Percentiles rank a stretch among this genome's conserved stretches.
Evolutionary conservation across 495 filamentous ascomycete genomes (phyloP).

Genomic region (Xylaria venustula): DNA sequence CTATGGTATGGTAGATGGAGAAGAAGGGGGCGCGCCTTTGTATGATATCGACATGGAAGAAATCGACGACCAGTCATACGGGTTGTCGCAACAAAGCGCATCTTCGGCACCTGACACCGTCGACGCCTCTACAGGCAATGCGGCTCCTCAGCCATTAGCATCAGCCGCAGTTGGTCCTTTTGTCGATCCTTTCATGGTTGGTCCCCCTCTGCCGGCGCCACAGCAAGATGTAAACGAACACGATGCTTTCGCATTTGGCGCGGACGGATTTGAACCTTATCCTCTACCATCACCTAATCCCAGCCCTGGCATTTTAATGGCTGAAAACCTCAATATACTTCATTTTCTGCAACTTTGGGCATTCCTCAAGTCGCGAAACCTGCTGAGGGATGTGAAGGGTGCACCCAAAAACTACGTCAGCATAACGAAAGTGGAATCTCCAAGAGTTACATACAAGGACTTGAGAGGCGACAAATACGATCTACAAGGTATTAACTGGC

Average conservation of each 20-base stretch:
- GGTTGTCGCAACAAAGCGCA: slow-evolving; percentile 12
- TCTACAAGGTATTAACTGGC: slow-evolving; percentile 78
- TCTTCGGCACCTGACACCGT: not conserved
- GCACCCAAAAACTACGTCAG: not conserved
- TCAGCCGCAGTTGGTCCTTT: not conserved
- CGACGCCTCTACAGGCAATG: slow-evolving; percentile 15
- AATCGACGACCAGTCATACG: slow-evolving; percentile 17
- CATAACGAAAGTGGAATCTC: not conserved
- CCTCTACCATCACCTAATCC: slow-evolving; percentile 18
- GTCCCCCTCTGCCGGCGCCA: not conserved
- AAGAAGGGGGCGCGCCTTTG: slow-evolving; percentile 28
- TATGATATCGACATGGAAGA: slow-evolving; percentile 27
- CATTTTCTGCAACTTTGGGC: slow-evolving; percentile 27
- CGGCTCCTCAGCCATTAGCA: slow-evolving; percentile 7
- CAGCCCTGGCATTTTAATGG: slow-evolving; percentile 24
- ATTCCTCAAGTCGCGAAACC: slow-evolving; percentile 4
- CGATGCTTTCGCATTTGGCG: not conserved
- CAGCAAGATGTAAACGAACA: slow-evolving; percentile 16
- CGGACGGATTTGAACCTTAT: slow-evolving; percentile 4
- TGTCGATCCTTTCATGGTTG: not conserved
- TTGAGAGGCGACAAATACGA: slow-evolving; percentile 62
- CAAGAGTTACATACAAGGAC: slow-evolving; percentile 40
- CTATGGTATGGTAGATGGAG: slow-evolving; percentile 19
- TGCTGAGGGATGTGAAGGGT: not conserved
- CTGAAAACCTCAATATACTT: slow-evolving; percentile 24